Conservation (phyloP, 176 grass and related monocot genomes). For the Phoenix dactylifera region DNA sequence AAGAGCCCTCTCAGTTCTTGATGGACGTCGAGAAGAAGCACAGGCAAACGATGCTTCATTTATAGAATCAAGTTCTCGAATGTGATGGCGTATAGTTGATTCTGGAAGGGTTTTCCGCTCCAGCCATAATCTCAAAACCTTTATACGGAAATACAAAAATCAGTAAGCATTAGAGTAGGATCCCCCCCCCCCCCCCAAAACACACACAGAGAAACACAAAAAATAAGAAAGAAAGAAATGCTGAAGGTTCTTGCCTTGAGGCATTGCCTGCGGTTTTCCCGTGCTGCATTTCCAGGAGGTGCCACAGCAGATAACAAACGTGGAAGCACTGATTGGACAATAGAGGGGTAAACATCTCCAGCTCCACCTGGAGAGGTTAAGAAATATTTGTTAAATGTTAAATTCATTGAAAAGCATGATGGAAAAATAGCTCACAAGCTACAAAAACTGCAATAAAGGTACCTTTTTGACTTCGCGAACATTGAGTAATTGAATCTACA, state of each 20-base stretch:
- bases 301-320: conserved; percentile 68
- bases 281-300: conserved; percentile 82
- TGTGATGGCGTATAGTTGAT: conserved; percentile 83
- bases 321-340: conserved; percentile 86
- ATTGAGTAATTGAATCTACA: conserved; percentile 93
- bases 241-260: conserved; percentile 64
- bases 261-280: conserved; percentile 94
- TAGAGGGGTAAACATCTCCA: conserved; percentile 67
- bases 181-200: too few species aligned
- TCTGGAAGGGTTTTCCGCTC: conserved; percentile 89
- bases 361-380: conserved; percentile 58
- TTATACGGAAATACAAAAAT: conserved; percentile 7
- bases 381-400: not conserved
- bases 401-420: too few species aligned
- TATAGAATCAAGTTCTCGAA: conserved; percentile 68
- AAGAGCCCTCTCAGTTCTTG: conserved; percentile 80
- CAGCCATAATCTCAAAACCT: conserved; percentile 98
- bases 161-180: not conserved
- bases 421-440: too few species aligned
- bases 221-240: not conserved
- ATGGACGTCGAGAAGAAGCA: conserved; percentile 43
- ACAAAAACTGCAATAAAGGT: not conserved
- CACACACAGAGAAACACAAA: not conserved
- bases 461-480: conserved; percentile 90
- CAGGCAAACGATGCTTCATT: conserved; percentile 71